These are phyloP conservation scores for Coemansia biformis DNA, from an alignment of 192 early-diverging fungal species.

Conservation along the genomic window DNA sequence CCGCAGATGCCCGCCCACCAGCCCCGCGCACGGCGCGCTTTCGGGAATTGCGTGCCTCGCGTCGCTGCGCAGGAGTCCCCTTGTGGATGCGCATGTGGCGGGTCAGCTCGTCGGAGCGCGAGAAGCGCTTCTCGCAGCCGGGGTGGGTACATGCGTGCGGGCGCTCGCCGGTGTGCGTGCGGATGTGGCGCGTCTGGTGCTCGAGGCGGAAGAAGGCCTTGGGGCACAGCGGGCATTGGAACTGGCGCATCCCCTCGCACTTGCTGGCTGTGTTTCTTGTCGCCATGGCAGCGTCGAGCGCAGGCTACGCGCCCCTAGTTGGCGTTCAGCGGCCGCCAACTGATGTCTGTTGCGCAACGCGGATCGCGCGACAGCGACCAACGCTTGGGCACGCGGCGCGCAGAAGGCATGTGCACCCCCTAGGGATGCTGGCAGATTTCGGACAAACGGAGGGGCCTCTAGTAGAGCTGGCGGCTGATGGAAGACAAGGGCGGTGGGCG, in stretches of 20 bases:
- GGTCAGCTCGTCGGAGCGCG: constrained; percentile 72
- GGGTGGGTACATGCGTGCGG: constrained; percentile 72
- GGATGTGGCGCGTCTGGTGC: constrained; percentile 75
- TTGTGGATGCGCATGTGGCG: constrained; percentile 58
- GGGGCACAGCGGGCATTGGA: constrained; percentile 67
- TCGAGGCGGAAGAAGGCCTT: constrained; percentile 72
- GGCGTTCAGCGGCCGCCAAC: too few relatives aligned
- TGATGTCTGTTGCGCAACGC: too few relatives aligned
- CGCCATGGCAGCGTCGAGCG: constrained; percentile 10
- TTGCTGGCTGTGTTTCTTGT: constrained; percentile 39
- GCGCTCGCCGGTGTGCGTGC: constrained; percentile 82
- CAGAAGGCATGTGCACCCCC: too few relatives aligned
- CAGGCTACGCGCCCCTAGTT: too few relatives aligned
- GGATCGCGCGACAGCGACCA: too few relatives aligned
- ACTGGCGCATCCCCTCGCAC: constrained; percentile 52
- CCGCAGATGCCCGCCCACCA: background rate
- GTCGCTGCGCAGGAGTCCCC: constrained; percentile 32
- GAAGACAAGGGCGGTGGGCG: too few relatives aligned
- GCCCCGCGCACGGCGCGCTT: constrained; percentile 37
- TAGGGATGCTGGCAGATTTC: too few relatives aligned
- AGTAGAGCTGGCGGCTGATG: too few relatives aligned
- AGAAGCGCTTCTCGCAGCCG: constrained; percentile 76
- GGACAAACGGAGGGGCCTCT: too few relatives aligned
- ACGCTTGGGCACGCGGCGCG: too few relatives aligned
- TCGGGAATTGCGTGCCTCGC: constrained; percentile 29